These are phyloP conservation scores for Kazachstania bromeliacearum DNA, from an alignment of 805 yeast species.

Conservation along the genomic window DNA sequence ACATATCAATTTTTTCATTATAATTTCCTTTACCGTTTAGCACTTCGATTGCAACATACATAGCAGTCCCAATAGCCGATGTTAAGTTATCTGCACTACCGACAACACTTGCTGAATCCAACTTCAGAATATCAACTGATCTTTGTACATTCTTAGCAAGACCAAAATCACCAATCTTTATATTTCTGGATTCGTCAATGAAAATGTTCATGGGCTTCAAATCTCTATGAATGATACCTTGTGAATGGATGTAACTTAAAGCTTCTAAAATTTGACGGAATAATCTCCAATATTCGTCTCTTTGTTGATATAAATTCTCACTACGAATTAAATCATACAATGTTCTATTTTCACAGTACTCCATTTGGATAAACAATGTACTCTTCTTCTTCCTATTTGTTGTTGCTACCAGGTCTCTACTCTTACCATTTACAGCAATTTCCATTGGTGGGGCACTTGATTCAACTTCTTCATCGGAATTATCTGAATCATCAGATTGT, in stretches of 20 bases:
- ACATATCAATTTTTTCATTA: constrained; percentile 92
- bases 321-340: constrained; percentile 68
- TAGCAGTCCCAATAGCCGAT: constrained; percentile 86
- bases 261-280: constrained; percentile 86
- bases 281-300: constrained; percentile 83
- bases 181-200: constrained; percentile 79
- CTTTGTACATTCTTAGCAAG: constrained; percentile 82
- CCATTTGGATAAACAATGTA: constrained; percentile 93
- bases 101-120: constrained; percentile 22
- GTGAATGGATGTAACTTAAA: constrained; percentile 78
- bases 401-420: background rate
- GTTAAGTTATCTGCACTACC: constrained; percentile 61
- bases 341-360: constrained; percentile 93
- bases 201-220: constrained; percentile 92
- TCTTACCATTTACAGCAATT: background rate
- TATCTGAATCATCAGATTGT: constrained; percentile 11
- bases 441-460: background rate
- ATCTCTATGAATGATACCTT: constrained; percentile 92
- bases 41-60: constrained; percentile 88
- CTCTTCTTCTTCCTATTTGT: constrained; percentile 35
- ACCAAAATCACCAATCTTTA: constrained; percentile 96
- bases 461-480: constrained; percentile 7
- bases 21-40: constrained; percentile 63
- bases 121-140: constrained; percentile 28
- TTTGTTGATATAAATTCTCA: constrained; percentile 58